Conservation (phyloP, 192 early-diverging fungal genomes). For the Coemansia sp. region DNA sequence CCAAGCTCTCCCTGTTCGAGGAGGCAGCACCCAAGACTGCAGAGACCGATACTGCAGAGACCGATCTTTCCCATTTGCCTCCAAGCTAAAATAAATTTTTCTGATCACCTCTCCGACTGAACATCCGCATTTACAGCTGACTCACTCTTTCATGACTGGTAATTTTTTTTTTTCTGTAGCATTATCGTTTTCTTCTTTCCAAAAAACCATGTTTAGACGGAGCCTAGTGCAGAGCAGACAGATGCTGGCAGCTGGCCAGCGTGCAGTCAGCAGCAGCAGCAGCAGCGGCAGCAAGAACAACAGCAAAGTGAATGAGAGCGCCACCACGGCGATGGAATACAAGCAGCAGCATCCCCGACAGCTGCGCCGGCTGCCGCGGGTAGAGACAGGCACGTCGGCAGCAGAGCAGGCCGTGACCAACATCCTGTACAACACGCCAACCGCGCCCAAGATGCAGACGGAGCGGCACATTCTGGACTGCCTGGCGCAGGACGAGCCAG, state of each 20-base stretch:
- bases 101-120: not conserved
- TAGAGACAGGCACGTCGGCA: slow-evolving; percentile 56
- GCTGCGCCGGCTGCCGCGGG: slow-evolving; percentile 48
- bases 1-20: slow-evolving; percentile 73
- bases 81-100: slow-evolving; percentile 66
- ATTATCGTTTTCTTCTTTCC: not conserved
- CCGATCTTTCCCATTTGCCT: slow-evolving; percentile 91
- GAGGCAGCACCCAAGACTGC: slow-evolving; percentile 56
- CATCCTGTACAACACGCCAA: slow-evolving; percentile 96
- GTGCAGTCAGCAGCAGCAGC: slow-evolving; percentile 12
- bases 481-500: slow-evolving; percentile 90
- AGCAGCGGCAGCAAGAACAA: slow-evolving; percentile 17
- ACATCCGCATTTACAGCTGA: not conserved
- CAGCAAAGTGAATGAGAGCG: slow-evolving; percentile 46
- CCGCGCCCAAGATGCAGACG: slow-evolving; percentile 60
- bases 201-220: slow-evolving; percentile 20
- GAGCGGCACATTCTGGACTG: slow-evolving; percentile 88
- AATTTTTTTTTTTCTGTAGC: not conserved
- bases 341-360: slow-evolving; percentile 55
- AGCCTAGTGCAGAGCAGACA: slow-evolving; percentile 4
- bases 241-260: slow-evolving; percentile 1
- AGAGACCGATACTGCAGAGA: slow-evolving; percentile 43
- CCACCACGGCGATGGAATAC: slow-evolving; percentile 51
- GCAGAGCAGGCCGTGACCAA: slow-evolving; percentile 95
- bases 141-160: not conserved